Evolutionary conservation across 345 rosid species (phyloP), one percentile per base, ranked within the genome.

Genomic region (Eucalyptus pauciflora): DNA sequence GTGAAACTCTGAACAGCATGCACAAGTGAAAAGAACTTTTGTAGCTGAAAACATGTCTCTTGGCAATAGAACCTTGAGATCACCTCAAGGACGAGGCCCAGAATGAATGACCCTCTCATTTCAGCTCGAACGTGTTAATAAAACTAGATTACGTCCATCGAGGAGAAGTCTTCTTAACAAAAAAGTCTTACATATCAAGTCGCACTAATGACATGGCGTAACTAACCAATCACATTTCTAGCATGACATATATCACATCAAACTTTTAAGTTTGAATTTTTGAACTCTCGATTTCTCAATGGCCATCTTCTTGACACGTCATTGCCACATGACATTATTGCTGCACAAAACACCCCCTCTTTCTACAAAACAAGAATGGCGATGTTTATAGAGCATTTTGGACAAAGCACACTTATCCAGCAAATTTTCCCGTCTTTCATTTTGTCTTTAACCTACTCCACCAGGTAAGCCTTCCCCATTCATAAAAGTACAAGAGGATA

Each of bases 181-280:
- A 20, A 76, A 76, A 5, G 8, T 18, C 2, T 76, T 41, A 76
- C 1, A 0, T 1, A 41, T 20, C 16, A 25, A 7, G 15, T 76
- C 3, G 3, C 27, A 76, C 3, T 10, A 1, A 3, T 3, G 25
- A 41, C 27, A 0, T 41, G 83, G 13, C 15, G 1, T 41, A 41
- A 76, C 14, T 10, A 13, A 41, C 5, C 15, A 41, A 76, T 76
- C 83, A 20, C 27, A 3, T 76, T 41, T 2, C 8, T 13, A 3
- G 5, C 5, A 1, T 41, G 9, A 41, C 22, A 11, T 37, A 1
- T 45, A 76, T 76, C 4, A 37, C 8, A 76, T 37, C 5, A 3
- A 37, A 37, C 18, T 37, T 37, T 76, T 10, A 41, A 11, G 83
- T 76, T 37, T 6, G 48, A 76, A 41, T 41, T 76, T 71, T 71